phyloP scores from a whole-genome alignment of 2,329 filamentous ascomycete species.

The Penicillium aurantiogriseum region DNA sequence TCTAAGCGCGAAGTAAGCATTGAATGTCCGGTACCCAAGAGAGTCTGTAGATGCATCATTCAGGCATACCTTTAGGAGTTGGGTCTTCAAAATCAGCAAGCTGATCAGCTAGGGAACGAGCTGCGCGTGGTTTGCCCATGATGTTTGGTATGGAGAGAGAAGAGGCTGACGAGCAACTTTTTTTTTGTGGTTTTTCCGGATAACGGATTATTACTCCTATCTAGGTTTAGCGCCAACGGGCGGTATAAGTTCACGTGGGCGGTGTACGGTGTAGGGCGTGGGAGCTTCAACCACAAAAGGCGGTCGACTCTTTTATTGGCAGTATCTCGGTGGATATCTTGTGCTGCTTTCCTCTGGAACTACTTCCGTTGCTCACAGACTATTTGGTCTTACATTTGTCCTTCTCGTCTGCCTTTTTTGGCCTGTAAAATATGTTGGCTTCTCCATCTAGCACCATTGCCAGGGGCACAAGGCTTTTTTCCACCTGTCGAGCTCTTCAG shows the following conservation, averaged over 20 bases:
- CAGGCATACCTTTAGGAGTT: constrained; percentile 57
- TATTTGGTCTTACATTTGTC: background rate
- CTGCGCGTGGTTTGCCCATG: constrained; percentile 50
- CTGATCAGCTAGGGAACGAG: constrained; percentile 57
- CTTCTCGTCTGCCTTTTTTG: background rate
- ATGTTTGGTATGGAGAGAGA: constrained; percentile 13
- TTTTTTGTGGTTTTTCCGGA: constrained; percentile 27
- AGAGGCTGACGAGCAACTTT: constrained; percentile 18
- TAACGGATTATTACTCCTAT: constrained; percentile 19
- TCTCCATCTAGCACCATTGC: background rate
- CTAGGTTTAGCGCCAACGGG: constrained; percentile 11
- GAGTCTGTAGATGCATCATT: background rate
- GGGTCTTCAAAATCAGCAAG: constrained; percentile 63
- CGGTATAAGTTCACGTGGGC: constrained; percentile 5
- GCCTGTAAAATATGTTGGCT: background rate
- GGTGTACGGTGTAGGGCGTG: background rate
- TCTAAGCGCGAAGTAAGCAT: constrained; percentile 51
- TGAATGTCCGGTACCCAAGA: background rate
- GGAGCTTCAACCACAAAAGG: background rate
- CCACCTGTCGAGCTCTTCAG: constrained; percentile 52
- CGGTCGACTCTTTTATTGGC: constrained; percentile 3
- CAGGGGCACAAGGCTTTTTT: constrained; percentile 54
- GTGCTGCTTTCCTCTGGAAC: background rate
- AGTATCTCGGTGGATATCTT: constrained; percentile 11
- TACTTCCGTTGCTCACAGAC: background rate